Evolutionary conservation across 768 basidiomycete genomes (phyloP), one percentile per base, ranked within the genome.

Genomic region (Sarcodon aspratus): DNA sequence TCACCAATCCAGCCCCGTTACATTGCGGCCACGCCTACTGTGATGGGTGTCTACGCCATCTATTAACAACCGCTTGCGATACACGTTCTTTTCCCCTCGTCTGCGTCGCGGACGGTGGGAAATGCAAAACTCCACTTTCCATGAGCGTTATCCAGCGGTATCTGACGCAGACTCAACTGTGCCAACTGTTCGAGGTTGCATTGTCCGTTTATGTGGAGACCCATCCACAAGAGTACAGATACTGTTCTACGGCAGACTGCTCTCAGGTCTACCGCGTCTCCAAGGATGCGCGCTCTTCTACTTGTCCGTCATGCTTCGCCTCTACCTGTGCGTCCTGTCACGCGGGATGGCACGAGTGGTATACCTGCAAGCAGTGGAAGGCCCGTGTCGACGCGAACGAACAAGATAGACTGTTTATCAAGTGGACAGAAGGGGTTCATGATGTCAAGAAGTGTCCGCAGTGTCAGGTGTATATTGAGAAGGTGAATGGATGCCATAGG

Each of bases 211-310:
- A 88, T 57, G 67, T 86, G 17, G 76, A 80, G 50, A 63, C 73
- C 2, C 74, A 73, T 35, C 70, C 82, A 0, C 63, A 71, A 7
- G 81, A 87, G 50, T 82, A 82, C 55, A 72, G 76, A 50, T 81
- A 78, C 55, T 91, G 88, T 62, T 87, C 88, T 0, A 81, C 85
- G 0, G 80, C 88, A 0, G 84, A 90, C 59, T 91, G 88, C 55
- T 67, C 69, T 0, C 82, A 88, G 55, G 70, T 88, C 6, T 91
- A 90, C 59, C 79, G 85, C 31, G 21, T 27, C 3, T 27, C 21
- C 21, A 65, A 72, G 1, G 62, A 60, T 10, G 75, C 74, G 17
- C 68, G 72, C 6, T 65, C 74, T 7, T 60, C 87, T 33, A 80
- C 80, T 48, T 89, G 86, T 47, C 84, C 83, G 1, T 77, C 79